These are phyloP conservation scores for Metarhizium robertsii DNA, from an alignment of 2,329 filamentous ascomycete species.

Conservation along the genomic window DNA sequence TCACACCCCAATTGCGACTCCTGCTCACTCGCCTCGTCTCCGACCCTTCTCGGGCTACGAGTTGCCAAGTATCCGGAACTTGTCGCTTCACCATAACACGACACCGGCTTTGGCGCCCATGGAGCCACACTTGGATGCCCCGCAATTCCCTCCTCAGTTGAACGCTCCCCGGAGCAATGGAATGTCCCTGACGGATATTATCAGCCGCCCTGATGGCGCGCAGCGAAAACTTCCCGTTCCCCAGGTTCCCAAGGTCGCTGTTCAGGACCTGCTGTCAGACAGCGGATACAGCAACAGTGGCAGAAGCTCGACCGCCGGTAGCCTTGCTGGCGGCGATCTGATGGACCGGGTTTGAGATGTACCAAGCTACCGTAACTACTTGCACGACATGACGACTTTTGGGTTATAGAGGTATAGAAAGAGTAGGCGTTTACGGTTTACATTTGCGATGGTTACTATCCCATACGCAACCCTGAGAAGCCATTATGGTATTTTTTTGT, in stretches of 20 bases:
- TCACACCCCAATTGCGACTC: constrained; percentile 95
- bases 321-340: constrained; percentile 63
- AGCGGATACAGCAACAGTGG: constrained; percentile 62
- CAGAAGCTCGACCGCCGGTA: constrained; percentile 68
- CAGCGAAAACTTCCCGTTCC: constrained; percentile 88
- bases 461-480: neutral
- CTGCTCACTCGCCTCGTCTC: constrained; percentile 86
- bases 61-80: constrained; percentile 71
- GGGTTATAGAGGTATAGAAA: constrained; percentile 30
- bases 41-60: constrained; percentile 71
- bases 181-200: constrained; percentile 83
- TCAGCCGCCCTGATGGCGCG: constrained; percentile 77
- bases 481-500: neutral
- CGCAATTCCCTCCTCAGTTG: constrained; percentile 35
- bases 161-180: constrained; percentile 48
- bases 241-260: constrained; percentile 79
- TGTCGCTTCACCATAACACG: constrained; percentile 42
- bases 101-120: constrained; percentile 49
- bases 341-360: constrained; percentile 41
- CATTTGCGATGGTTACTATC: constrained; percentile 7
- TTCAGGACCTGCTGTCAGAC: constrained; percentile 72
- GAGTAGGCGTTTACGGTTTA: constrained; percentile 27
- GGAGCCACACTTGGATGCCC: constrained; percentile 43
- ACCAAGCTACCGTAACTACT: constrained; percentile 15
- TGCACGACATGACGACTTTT: constrained; percentile 28